Conservation (phyloP, 768 basidiomycete species). For the Pleurotus salmoneostramineus region DNA sequence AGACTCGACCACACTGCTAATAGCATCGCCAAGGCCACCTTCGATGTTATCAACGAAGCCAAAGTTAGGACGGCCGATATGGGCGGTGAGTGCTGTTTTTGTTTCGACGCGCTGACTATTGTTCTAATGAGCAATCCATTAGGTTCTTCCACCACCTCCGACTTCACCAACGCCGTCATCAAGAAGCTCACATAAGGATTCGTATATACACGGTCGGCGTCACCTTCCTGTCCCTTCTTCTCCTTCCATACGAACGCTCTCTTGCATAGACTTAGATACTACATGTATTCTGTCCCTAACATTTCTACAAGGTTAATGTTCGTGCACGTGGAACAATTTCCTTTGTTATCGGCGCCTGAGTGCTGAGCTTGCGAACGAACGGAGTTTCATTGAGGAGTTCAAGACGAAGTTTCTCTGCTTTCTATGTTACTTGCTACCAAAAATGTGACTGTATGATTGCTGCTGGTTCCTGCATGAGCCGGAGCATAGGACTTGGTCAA, state of each 20-base stretch:
- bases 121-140: slow-evolving; percentile 11
- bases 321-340: slow-evolving; percentile 42
- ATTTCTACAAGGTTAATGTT: slow-evolving; percentile 33
- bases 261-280: slow-evolving; percentile 16
- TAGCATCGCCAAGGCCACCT: slow-evolving; percentile 87
- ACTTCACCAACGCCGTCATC: slow-evolving; percentile 93
- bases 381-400: no score
- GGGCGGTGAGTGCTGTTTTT: slow-evolving; percentile 61
- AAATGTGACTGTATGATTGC: no score
- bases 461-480: no score
- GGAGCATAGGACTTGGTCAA: no score
- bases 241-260: neutral
- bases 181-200: slow-evolving; percentile 51
- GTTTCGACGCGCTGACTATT: neutral
- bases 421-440: no score
- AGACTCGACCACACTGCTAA: slow-evolving; percentile 93
- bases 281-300: slow-evolving; percentile 1
- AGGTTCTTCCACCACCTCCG: slow-evolving; percentile 90
- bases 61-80: slow-evolving; percentile 93
- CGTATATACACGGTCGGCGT: neutral
- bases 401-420: no score
- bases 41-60: slow-evolving; percentile 86
- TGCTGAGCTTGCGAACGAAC: no score
- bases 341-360: no score
- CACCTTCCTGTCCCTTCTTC: neutral